phyloP scores from a whole-genome alignment of 2,329 filamentous ascomycete species.

The Aspergillus ruber region DNA sequence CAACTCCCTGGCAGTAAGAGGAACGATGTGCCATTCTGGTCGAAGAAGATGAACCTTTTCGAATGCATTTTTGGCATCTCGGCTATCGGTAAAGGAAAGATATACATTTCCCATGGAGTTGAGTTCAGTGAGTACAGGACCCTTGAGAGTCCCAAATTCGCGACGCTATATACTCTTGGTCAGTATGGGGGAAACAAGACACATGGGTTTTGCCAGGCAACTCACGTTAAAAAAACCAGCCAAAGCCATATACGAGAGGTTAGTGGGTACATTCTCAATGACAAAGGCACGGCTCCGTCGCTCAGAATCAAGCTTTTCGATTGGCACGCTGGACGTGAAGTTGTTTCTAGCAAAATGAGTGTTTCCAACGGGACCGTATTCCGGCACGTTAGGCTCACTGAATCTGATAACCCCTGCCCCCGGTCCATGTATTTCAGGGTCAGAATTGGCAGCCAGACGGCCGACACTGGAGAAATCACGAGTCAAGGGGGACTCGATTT shows the following conservation, averaged over 20 bases:
- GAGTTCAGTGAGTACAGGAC: constrained; percentile 32
- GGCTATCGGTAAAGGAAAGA: constrained; percentile 55
- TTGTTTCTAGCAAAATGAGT: constrained; percentile 7
- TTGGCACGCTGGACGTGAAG: constrained; percentile 6
- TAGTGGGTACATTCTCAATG: constrained; percentile 26
- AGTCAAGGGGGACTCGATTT: constrained; percentile 5
- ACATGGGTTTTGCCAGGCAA: constrained; percentile 1
- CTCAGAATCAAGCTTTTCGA: constrained; percentile 19
- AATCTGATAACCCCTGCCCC: constrained; percentile 4
- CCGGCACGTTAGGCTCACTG: constrained; percentile 8
- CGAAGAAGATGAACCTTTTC: constrained; percentile 41
- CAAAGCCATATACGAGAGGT: constrained; percentile 28
- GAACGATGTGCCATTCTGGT: constrained; percentile 44
- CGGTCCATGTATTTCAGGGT: constrained; percentile 10
- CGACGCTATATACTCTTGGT: constrained; percentile 18
- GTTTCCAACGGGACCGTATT: constrained; percentile 20
- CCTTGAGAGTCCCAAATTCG: constrained; percentile 32
- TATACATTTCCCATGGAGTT: constrained; percentile 41
- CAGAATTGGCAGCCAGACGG: constrained; percentile 16
- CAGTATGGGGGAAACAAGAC: neutral
- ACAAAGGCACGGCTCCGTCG: constrained; percentile 25
- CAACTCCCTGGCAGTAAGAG: constrained; percentile 43
- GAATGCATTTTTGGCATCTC: constrained; percentile 50
- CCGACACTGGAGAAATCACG: constrained; percentile 11
- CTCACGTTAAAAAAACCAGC: constrained; percentile 36